Base-by-base conservation (phyloP, 1,284 basidiomycete species). In the Leccinum subfulvum region DNA sequence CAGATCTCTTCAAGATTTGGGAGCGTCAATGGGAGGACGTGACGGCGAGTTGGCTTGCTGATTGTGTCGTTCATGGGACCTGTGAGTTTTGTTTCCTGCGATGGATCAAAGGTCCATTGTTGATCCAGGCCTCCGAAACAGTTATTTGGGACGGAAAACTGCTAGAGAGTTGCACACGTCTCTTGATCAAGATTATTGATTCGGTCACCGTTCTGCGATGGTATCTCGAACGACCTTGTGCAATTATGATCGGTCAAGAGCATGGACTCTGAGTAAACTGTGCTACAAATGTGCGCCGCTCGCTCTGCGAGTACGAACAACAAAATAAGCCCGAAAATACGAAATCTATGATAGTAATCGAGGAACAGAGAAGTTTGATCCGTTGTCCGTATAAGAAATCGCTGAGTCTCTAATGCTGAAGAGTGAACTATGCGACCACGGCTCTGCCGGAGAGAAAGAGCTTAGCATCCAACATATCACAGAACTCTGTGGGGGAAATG, bases 131-230 rank as follows among this genome's bases (percentile, higher is more conserved):
- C 26, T 58, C 18, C 18, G 11, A n/a, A 59, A 21, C 62, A 88
- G 88, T 87, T 66, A 78, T 88, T 65, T 89, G 89, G 88, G 69
- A 69, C 28, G 79, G 76, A 47, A 79, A 80, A 61, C 70, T 87
- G 3, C 66, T 87, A 1, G 78, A 81, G 61, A 72, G 76, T 5
- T 74, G 76, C 13, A 68, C 81, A 14, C 68, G 66, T 2, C 65
- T 84, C n/a, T 69, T 85, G 44, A 81, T 81, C 62, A 71, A 65
- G 33, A 72, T 81, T 14, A 71, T 76, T 6, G 64, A 63, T n/a
- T 70, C 73, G 21, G 71, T 81, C 7, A 65, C 71, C 28, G 63
- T 66, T 33, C 68, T 80, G 26, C 66, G 72, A 73, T 54, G 65
- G 60, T 5, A 65, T 67, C 75, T 18, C 56, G 16, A 64, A 37